phyloP scores from a whole-genome alignment of 768 basidiomycete genomes.

The Auriscalpium orientale region DNA sequence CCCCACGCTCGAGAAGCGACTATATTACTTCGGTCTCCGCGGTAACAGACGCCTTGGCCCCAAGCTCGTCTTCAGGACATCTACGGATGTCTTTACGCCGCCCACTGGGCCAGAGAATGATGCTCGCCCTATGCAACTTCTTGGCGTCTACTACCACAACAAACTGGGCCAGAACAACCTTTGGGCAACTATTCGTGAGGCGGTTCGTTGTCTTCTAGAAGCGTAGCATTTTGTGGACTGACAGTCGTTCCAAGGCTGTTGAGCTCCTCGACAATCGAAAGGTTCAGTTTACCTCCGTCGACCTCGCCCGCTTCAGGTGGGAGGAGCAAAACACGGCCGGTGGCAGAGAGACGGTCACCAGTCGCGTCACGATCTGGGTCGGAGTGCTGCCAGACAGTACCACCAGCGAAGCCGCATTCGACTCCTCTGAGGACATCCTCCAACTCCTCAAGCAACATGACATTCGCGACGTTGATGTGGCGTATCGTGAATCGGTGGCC shows the following conservation, averaged over 20 bases:
- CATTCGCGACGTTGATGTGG: too few relatives aligned
- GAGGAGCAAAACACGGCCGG: neutral
- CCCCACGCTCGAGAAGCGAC: conserved; percentile 22
- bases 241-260: too few relatives aligned
- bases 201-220: too few relatives aligned
- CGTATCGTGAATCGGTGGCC: too few relatives aligned
- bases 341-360: conserved; percentile 5
- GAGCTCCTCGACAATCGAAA: too few relatives aligned
- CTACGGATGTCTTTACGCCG: conserved; percentile 22
- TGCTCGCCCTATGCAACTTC: conserved; percentile 24
- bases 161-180: conserved; percentile 17
- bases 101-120: conserved; percentile 26
- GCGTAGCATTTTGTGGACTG: too few relatives aligned
- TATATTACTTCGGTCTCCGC: conserved; percentile 27
- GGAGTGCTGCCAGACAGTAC: conserved; percentile 19
- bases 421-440: conserved; percentile 14
- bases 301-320: too few relatives aligned
- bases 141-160: conserved; percentile 21
- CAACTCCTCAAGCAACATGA: conserved; percentile 3
- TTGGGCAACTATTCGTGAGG: too few relatives aligned
- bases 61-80: conserved; percentile 30
- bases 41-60: conserved; percentile 23
- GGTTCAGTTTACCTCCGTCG: too few relatives aligned
- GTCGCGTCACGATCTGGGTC: conserved; percentile 19
- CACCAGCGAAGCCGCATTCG: conserved; percentile 14